These are phyloP conservation scores for Kernera saxatilis DNA, from an alignment of 345 rosid species.

Conservation along the genomic window DNA sequence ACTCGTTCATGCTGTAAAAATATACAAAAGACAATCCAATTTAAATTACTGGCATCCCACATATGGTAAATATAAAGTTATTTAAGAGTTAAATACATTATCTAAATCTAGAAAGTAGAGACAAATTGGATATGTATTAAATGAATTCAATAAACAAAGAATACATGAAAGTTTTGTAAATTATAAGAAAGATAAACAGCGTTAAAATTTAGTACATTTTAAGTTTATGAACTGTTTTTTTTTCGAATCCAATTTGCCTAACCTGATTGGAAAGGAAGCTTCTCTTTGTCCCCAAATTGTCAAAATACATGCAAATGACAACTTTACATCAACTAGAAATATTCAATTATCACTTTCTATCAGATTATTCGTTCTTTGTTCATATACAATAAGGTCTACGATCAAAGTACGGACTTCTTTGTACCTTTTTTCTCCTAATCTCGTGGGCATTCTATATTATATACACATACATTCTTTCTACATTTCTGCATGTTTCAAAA, in stretches of 20 bases:
- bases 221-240: too few relatives aligned
- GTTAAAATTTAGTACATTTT: too few relatives aligned
- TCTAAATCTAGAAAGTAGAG: too few relatives aligned
- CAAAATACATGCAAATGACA: constrained; percentile 32
- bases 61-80: not conserved
- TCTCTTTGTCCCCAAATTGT: not conserved
- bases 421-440: not conserved
- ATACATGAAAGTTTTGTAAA: not conserved
- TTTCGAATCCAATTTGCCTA: not conserved
- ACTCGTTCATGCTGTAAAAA: not conserved
- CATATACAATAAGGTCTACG: constrained; percentile 5
- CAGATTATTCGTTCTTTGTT: not conserved
- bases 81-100: too few relatives aligned
- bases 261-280: constrained; percentile 17
- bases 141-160: not conserved
- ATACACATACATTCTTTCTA: not conserved
- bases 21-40: too few relatives aligned
- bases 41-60: not conserved
- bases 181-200: too few relatives aligned
- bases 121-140: not conserved
- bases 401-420: constrained; percentile 23
- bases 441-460: not conserved
- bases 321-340: not conserved
- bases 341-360: not conserved
- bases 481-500: constrained; percentile 12